A percentile compares a stretch with the other conserved stretches of the same genome.
Conservation (phyloP, 306 rosid species). For the Glycyrrhiza uralensis region DNA sequence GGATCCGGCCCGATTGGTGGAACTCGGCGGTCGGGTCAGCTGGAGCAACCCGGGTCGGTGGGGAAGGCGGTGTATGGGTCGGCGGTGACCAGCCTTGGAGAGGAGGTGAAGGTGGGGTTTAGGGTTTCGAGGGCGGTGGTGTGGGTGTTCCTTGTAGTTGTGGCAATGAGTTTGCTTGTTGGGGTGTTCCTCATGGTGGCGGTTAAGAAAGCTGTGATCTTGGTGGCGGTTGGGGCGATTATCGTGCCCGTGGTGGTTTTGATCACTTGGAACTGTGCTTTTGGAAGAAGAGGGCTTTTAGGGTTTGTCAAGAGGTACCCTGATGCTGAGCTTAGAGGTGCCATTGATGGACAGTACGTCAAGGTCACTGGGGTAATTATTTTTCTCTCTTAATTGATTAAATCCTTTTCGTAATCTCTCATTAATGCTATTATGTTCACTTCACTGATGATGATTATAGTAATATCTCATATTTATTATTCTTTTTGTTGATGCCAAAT, state of each 20-base stretch:
- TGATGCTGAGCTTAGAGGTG: conserved; percentile 92
- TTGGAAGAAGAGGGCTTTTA: conserved; percentile 67
- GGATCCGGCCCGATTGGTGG: conserved; percentile 62
- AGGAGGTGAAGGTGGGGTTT: conserved; percentile 62
- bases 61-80: conserved; percentile 75
- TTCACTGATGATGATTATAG: no score
- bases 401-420: background rate
- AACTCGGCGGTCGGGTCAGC: conserved; percentile 46
- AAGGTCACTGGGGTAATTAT: conserved; percentile 96
- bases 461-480: background rate
- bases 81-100: conserved; percentile 72
- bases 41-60: conserved; percentile 40
- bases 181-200: conserved; percentile 92
- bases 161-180: conserved; percentile 74
- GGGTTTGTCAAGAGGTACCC: conserved; percentile 78
- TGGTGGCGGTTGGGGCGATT: conserved; percentile 56
- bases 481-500: background rate
- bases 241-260: conserved; percentile 49
- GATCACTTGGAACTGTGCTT: conserved; percentile 61
- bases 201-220: conserved; percentile 73
- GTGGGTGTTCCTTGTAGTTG: conserved; percentile 73
- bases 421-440: background rate
- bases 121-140: conserved; percentile 73
- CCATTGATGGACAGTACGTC: conserved; percentile 91
- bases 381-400: conserved; percentile 12